phyloP scores from a whole-genome alignment of 2,329 filamentous ascomycete species.

The Aureobasidium sp. region DNA sequence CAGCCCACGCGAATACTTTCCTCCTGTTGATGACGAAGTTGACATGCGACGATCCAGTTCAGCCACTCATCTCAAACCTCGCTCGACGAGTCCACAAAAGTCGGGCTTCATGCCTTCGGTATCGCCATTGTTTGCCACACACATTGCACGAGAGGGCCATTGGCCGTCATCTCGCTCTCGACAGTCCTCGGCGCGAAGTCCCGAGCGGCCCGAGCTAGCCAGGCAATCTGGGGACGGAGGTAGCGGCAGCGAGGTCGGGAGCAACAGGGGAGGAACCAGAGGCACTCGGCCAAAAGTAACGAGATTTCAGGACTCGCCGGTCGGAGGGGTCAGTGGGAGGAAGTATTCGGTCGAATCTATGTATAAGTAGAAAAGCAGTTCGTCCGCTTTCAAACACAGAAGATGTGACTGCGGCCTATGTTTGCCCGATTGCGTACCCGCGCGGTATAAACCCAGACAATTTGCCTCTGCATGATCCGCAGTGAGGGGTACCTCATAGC shows the following conservation, averaged over 20 bases:
- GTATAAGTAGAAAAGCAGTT: not conserved
- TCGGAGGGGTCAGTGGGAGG: not conserved
- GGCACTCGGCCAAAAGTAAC: not conserved
- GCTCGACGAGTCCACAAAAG: constrained; percentile 19
- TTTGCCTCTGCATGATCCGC: not conserved
- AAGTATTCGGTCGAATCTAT: constrained; percentile 12
- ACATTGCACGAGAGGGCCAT: constrained; percentile 29
- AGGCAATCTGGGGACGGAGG: not conserved
- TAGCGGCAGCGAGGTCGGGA: constrained; percentile 6
- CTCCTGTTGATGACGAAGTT: constrained; percentile 17
- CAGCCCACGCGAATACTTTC: constrained; percentile 27
- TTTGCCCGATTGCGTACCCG: no score
- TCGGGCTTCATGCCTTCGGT: constrained; percentile 38
- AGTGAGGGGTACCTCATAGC: not conserved
- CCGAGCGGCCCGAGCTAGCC: not conserved
- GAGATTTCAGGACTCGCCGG: not conserved
- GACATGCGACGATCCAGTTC: constrained; percentile 17
- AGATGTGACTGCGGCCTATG: no score
- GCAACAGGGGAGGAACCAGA: not conserved
- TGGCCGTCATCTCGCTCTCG: constrained; percentile 10
- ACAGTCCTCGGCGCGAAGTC: constrained; percentile 3
- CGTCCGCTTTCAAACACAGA: no score
- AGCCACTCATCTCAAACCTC: constrained; percentile 18
- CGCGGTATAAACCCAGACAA: no score
- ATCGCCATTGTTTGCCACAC: constrained; percentile 41